Evolutionary conservation across 306 rosid species (phyloP).

Genomic region (Quercus alba): DNA sequence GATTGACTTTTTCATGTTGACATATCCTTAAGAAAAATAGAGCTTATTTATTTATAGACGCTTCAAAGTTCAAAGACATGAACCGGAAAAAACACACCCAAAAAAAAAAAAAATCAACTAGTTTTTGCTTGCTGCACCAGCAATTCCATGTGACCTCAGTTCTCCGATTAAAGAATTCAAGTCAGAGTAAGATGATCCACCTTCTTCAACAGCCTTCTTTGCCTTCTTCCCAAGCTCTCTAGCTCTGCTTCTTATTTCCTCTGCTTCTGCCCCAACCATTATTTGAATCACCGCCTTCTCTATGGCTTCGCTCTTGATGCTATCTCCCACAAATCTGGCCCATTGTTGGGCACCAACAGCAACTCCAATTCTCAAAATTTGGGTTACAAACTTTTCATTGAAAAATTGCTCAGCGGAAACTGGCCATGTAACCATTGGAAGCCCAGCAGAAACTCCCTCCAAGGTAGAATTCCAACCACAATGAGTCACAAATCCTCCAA

Average conservation of each 20-base stretch:
- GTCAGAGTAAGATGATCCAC: slow-evolving; percentile 17
- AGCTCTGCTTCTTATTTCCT: slow-evolving; percentile 20
- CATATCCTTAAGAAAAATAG: no score
- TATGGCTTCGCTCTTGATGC: neutral
- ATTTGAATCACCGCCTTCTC: slow-evolving; percentile 2
- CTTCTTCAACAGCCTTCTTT: slow-evolving; percentile 10
- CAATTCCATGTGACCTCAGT: neutral
- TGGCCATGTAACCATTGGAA: slow-evolving; percentile 45
- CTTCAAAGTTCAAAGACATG: neutral
- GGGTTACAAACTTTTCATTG: slow-evolving; percentile 36
- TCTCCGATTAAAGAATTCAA: slow-evolving; percentile 15
- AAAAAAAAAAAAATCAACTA: neutral
- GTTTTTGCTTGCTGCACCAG: neutral
- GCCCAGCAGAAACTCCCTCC: slow-evolving; percentile 30
- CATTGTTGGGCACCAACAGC: neutral
- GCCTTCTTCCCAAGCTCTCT: slow-evolving; percentile 10
- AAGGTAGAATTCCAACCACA: slow-evolving; percentile 45
- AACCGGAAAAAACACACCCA: neutral
- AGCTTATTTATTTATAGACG: no score
- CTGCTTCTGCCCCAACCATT: slow-evolving; percentile 14
- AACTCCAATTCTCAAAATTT: slow-evolving; percentile 29
- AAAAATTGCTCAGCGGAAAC: slow-evolving; percentile 24
- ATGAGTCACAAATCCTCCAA: slow-evolving; percentile 36
- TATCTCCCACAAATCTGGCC: neutral
- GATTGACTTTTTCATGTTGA: no score